Conservation (phyloP, 805 yeast species). For the Cyberlindnera saturnus region DNA sequence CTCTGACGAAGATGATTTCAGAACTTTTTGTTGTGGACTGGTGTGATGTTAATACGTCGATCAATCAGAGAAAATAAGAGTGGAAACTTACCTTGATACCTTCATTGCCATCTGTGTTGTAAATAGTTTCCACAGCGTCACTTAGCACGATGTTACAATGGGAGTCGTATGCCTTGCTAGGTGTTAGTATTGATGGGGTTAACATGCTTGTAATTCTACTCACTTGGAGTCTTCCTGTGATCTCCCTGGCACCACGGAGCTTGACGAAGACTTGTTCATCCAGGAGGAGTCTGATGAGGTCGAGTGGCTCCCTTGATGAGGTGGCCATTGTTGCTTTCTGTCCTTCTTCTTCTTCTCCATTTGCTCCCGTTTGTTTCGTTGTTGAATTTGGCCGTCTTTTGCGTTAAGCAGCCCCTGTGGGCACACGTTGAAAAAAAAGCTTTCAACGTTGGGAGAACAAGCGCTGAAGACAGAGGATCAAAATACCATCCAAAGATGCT, state of each 20-base stretch:
- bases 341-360: neutral
- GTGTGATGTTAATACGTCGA: neutral
- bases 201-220: constrained; percentile 17
- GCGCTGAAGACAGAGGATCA: neutral
- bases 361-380: neutral
- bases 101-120: constrained; percentile 39
- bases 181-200: constrained; percentile 4
- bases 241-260: constrained; percentile 89
- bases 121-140: constrained; percentile 83
- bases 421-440: neutral
- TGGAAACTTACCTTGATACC: constrained; percentile 16
- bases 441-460: neutral
- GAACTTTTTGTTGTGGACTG: constrained; percentile 42
- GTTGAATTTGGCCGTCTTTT: neutral
- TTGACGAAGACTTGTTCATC: constrained; percentile 87
- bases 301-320: constrained; percentile 68
- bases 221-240: constrained; percentile 82
- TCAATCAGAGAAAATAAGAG: neutral
- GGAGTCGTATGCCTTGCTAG: constrained; percentile 70
- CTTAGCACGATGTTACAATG: constrained; percentile 95
- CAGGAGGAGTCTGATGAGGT: constrained; percentile 74
- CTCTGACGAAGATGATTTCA: constrained; percentile 93
- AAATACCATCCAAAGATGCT: constrained; percentile 4
- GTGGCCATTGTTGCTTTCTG: constrained; percentile 9
- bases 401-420: neutral